Conservation (phyloP, 2,329 filamentous ascomycete genomes). For the Thermothelomyces thermophilus region DNA sequence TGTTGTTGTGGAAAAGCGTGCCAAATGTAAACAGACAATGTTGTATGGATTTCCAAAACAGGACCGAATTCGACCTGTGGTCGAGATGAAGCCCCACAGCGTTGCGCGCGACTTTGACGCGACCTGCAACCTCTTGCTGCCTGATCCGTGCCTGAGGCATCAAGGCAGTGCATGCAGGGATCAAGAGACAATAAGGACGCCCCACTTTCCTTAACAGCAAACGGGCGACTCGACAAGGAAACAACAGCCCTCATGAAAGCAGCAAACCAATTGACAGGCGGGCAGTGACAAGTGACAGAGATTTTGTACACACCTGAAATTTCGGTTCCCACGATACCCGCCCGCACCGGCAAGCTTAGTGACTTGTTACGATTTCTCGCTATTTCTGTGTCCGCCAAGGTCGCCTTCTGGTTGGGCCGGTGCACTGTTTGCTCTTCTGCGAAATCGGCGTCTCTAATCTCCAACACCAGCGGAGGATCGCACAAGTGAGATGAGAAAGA, state of each 20-base stretch:
- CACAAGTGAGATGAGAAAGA: not conserved
- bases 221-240: not conserved
- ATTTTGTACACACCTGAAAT: not conserved
- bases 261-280: not conserved
- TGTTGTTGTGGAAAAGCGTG: conserved; percentile 10
- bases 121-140: not conserved
- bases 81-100: not conserved
- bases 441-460: not conserved
- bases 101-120: conserved; percentile 1
- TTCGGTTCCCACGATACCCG: not conserved
- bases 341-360: not conserved
- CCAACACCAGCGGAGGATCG: not conserved
- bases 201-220: conserved; percentile 9
- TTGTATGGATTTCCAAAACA: conserved; percentile 14
- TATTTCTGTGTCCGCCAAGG: not conserved
- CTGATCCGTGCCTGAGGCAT: not conserved
- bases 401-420: not conserved
- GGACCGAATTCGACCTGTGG: not conserved
- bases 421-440: conserved; percentile 1
- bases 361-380: not conserved
- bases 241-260: not conserved
- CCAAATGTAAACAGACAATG: conserved; percentile 15
- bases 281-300: not conserved
- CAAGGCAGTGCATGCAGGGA: too few species aligned
- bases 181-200: not conserved